Base-by-base conservation (phyloP, 805 yeast genomes). In the Grigorovia yakushimaensis region DNA sequence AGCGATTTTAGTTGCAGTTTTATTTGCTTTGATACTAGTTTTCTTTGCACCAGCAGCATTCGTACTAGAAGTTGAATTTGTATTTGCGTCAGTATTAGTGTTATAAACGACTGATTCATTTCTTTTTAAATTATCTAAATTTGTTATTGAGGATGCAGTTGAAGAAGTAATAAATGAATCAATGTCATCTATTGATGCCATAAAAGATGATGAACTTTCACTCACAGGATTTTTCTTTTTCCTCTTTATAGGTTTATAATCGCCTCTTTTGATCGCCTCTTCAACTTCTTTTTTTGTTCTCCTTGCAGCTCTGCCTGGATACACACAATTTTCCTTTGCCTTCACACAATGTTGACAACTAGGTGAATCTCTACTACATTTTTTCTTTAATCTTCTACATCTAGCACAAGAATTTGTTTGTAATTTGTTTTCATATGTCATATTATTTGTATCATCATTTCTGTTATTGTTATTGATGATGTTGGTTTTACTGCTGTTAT, bases 311-410 rank as follows among this genome's bases (percentile, higher is more conserved):
- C 72, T 62, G 2, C 73, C 73, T 3, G 72, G 70, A 52, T 75
- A 74, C 39, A 60, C 62, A 54, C 80, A 76, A 6, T 21, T 38
- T 2, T 42, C 40, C 7, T 61, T 60, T 7, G 71, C 68, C 47
- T 62, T 69, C 10, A 40, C 42, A 51, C 81, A 76, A 51, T 71
- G 73, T 10, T 51, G 47, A 52, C 81, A 76, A 17, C 53, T 58
- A 0, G 79, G 79, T 1, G 58, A 47, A 20, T 70, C 64, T 51
- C 73, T 70, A 1, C 74, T 63, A 54, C 81, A 76, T 51, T 70
- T 72, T 58, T 75, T 75, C 59, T 76, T 76, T 37, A 73, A 57
- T 44, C 68, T 60, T 44, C 79, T 63, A 54, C 81, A 76, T 38
- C 78, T 55, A 17, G 68, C 57, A 54, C 80, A 76, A 1, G 77